Base-by-base conservation (phyloP, 345 rosid genomes). In the Excoecaria agallocha region DNA sequence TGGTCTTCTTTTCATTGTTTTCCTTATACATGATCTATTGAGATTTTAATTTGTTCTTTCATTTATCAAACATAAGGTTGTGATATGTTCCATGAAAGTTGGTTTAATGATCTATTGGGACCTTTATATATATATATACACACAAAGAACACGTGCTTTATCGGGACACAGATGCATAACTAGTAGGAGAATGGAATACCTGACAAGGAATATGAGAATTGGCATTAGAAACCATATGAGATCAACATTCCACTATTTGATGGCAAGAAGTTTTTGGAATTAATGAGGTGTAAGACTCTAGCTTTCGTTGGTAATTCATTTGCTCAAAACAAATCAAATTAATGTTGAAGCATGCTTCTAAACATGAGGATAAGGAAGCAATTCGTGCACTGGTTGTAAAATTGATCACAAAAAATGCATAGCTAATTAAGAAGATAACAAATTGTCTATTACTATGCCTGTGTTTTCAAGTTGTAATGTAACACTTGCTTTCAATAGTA, bases 311-410 rank as follows among this genome's bases (percentile, higher is more conserved):
- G 98, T 8, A 98, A 96, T 69, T 93, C 96, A 43, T 96, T 96
- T 71, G 98, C 99, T 80, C 96, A 96, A 70, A 96, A 96, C 99
- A 96, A 82, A 93, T 93, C 97, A 98, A 96, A 73, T 91, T 98
- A 22, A 82, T 96, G 90, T 12, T 96, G 80, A n/a, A n/a, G n/a
- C n/a, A n/a, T n/a, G n/a, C n/a, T n/a, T n/a, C n/a, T n/a, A n/a
- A n/a, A n/a, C n/a, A n/a, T n/a, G n/a, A n/a, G n/a, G n/a, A n/a
- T n/a, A n/a, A n/a, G n/a, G n/a, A n/a, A n/a, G n/a, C n/a, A n/a
- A n/a, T n/a, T n/a, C n/a, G n/a, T n/a, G n/a, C n/a, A n/a, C n/a
- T n/a, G n/a, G n/a, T n/a, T n/a, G n/a, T n/a, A n/a, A n/a, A n/a
- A n/a, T n/a, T n/a, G n/a, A n/a, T n/a, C n/a, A n/a, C n/a, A n/a